A percentile compares a stretch with the other conserved stretches of the same genome.
Conservation (phyloP, 2,329 filamentous ascomycete species). For the Clarireedia hainanense region DNA sequence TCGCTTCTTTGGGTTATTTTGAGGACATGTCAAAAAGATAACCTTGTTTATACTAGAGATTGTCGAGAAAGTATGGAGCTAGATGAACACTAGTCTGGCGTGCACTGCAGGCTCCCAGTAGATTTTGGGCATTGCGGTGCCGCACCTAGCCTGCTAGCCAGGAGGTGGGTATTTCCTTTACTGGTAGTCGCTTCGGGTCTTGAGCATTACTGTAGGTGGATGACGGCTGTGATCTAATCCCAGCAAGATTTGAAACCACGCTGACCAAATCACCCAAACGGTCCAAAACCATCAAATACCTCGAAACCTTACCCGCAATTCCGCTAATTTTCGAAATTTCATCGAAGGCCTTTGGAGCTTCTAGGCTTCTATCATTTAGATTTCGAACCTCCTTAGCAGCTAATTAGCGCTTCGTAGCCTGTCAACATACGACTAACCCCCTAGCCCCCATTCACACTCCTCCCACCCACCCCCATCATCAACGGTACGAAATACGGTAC, state of each 20-base stretch:
- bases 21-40: slow-evolving; percentile 1
- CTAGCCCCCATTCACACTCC: background rate
- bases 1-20: background rate
- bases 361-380: background rate
- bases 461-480: background rate
- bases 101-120: too few species aligned
- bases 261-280: background rate
- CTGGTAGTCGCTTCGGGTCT: background rate
- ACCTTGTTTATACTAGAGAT: slow-evolving; percentile 2
- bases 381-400: background rate
- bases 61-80: background rate
- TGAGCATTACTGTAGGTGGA: background rate
- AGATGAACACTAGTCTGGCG: too few species aligned
- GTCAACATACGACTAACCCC: background rate
- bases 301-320: slow-evolving; percentile 1
- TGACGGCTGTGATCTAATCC: background rate
- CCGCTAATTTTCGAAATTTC: slow-evolving; percentile 3
- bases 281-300: background rate
- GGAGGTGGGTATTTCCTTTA: background rate
- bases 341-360: background rate
- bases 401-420: too few species aligned
- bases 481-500: background rate
- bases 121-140: too few species aligned
- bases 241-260: slow-evolving; percentile 5
- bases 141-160: too few species aligned